phyloP scores from a whole-genome alignment of 2,329 filamentous ascomycete species.

The Penicillium sp. region DNA sequence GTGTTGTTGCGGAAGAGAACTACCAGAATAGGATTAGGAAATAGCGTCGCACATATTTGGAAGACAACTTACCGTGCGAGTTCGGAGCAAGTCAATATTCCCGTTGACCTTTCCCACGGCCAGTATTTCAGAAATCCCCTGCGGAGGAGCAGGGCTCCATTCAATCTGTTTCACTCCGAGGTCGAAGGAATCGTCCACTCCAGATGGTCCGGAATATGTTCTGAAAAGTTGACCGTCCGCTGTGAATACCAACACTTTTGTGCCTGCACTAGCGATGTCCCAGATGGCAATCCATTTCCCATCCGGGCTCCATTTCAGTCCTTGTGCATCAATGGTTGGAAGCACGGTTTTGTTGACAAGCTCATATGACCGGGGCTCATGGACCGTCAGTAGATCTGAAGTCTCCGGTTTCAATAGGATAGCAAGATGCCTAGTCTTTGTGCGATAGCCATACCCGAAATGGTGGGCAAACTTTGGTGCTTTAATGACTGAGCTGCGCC shows the following conservation, averaged over 20 bases:
- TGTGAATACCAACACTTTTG: constrained; percentile 55
- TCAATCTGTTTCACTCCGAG: constrained; percentile 53
- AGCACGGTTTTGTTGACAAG: constrained; percentile 37
- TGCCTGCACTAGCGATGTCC: constrained; percentile 53
- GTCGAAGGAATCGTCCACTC: constrained; percentile 40
- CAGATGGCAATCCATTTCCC: constrained; percentile 59
- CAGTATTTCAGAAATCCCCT: constrained; percentile 39
- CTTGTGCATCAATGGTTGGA: constrained; percentile 56
- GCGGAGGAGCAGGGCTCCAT: constrained; percentile 47
- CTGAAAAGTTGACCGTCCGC: constrained; percentile 59
- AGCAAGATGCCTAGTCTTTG: constrained; percentile 41
- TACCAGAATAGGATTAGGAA: constrained; percentile 11
- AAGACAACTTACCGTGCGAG: constrained; percentile 39
- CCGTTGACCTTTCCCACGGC: constrained; percentile 53
- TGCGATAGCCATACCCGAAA: constrained; percentile 40
- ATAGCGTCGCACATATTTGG: neutral
- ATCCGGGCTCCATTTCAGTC: constrained; percentile 59
- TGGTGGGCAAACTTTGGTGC: constrained; percentile 39
- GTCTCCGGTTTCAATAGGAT: constrained; percentile 41
- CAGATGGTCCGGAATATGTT: constrained; percentile 46
- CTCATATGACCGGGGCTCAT: constrained; percentile 37
- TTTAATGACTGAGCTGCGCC: constrained; percentile 40
- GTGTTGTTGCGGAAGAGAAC: constrained; percentile 35
- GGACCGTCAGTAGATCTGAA: constrained; percentile 40
- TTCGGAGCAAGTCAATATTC: constrained; percentile 48